Base-by-base conservation (phyloP, 352 stramenopile genomes). In the Halophytophthora polymorphica region DNA sequence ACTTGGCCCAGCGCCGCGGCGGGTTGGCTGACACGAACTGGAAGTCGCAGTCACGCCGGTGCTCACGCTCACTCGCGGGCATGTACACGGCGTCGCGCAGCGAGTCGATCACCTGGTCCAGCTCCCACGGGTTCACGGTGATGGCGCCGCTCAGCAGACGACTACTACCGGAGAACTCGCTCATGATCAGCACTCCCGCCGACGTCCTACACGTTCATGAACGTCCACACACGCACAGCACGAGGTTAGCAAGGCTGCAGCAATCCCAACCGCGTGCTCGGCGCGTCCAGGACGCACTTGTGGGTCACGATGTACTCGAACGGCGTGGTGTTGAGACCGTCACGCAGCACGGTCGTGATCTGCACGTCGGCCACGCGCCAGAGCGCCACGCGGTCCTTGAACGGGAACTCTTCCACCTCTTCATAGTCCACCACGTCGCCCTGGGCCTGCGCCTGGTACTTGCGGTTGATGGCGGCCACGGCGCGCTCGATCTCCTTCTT, bases 121-220 rank as follows among this genome's bases (percentile, higher is more conserved):
- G 57, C 61, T 98, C 97, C 96, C 96, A 99, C 1, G 97, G 97
- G 59, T 99, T 99, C 11, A 99, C 90, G 10, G 93, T 96, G 15
- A 99, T 50, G 3, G 95, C 92, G 3, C 97, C 97, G 49, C 92
- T 89, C 46, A 99, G 83, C 2, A 99, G 72, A 14, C 96, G 81
- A 49, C 93, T 98, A 55, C 88, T 98, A 19, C 86, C 94, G 1
- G 95, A 96, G 60, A 99, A 99, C 54, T 99, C 96, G 56, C 93
- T 98, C n/a, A 98, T 63, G 47, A 99, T 97, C 31, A 97, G 69
- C 2, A 98, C 73, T 8, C 96, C 94, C 6, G 82, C 60, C 1
- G 75, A 80, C 1, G 66, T 86, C 54, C 75, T 84, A 43, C 28
- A 55, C 17, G 25, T 17, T 17, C 44, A 33, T 21, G 15, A 18